A percentile compares a stretch with the other conserved stretches of the same genome.
Conservation (phyloP, 1,139 yeast species). For the Yamadazyma epiphylla region DNA sequence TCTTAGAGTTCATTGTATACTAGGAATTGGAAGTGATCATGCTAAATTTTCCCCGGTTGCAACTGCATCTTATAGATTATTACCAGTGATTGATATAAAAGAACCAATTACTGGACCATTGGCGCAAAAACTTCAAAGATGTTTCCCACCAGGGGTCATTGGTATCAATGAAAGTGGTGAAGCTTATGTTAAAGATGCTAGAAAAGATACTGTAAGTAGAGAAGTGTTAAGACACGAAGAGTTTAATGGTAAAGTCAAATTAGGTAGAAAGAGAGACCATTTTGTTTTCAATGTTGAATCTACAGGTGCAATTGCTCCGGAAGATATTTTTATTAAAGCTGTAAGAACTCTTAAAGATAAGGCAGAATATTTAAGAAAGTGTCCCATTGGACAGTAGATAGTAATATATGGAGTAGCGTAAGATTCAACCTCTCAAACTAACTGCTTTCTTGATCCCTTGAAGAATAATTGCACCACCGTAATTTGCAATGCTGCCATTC, state of each 20-base stretch:
- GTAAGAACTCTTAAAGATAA: conserved; percentile 81
- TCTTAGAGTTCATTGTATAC: conserved; percentile 81
- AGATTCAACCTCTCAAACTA: conserved; percentile 51
- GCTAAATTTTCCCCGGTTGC: conserved; percentile 97
- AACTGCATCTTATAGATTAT: conserved; percentile 92
- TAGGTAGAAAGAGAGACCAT: conserved; percentile 89
- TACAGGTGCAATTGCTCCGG: conserved; percentile 96
- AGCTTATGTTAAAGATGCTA: conserved; percentile 81
- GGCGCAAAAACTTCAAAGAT: conserved; percentile 76
- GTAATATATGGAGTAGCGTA: neutral
- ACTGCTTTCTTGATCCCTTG: conserved; percentile 77
- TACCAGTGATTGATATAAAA: conserved; percentile 83
- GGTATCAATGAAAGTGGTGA: conserved; percentile 65
- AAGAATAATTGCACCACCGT: conserved; percentile 82
- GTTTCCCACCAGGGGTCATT: conserved; percentile 93
- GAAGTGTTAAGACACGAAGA: conserved; percentile 94
- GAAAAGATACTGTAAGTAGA: conserved; percentile 94
- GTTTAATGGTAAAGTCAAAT: conserved; percentile 80
- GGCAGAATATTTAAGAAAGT: conserved; percentile 74
- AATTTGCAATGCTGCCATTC: conserved; percentile 83
- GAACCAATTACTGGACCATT: conserved; percentile 73
- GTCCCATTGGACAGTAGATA: conserved; percentile 64
- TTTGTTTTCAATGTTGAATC: conserved; percentile 92
- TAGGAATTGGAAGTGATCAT: conserved; percentile 92
- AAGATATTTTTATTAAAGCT: conserved; percentile 88